Percentiles rank a stretch among this genome's conserved stretches.
phyloP scores from a whole-genome alignment of 2,329 filamentous ascomycete species.

The Fusarium albosuccineum region DNA sequence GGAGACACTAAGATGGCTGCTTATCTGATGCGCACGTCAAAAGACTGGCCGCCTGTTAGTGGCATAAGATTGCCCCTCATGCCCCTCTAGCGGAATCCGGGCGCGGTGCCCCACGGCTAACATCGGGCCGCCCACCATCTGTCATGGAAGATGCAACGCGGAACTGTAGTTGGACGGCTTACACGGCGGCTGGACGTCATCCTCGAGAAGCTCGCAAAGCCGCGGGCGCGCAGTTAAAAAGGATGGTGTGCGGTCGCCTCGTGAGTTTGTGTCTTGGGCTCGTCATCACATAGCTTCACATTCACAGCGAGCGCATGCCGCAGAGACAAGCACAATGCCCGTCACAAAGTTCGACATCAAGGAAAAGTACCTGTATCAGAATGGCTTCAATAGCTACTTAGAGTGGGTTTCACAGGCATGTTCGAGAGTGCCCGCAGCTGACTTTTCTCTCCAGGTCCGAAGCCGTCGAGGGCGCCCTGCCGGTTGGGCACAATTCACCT shows the following conservation, averaged over 20 bases:
- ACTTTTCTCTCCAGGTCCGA: conserved; percentile 69
- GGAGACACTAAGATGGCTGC: background rate
- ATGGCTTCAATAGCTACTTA: conserved; percentile 82
- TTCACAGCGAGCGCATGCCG: background rate
- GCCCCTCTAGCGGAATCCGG: conserved; percentile 39
- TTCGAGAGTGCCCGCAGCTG: background rate
- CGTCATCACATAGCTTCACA: conserved; percentile 9
- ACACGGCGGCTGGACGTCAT: conserved; percentile 42
- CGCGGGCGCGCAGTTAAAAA: conserved; percentile 39
- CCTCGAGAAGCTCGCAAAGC: conserved; percentile 29
- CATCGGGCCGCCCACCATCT: conserved; percentile 44
- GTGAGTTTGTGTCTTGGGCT: conserved; percentile 8
- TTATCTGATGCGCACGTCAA: background rate
- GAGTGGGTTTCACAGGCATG: conserved; percentile 67
- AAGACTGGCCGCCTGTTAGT: conserved; percentile 12
- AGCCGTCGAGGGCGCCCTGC: conserved; percentile 79
- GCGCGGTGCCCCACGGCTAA: conserved; percentile 44
- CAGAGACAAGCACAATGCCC: conserved; percentile 57
- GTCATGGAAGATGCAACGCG: conserved; percentile 35
- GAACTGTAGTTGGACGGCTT: conserved; percentile 43
- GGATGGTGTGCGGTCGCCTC: conserved; percentile 29
- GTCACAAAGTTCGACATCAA: conserved; percentile 61
- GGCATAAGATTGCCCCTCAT: conserved; percentile 5
- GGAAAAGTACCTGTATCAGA: conserved; percentile 79
- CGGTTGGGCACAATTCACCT: conserved; percentile 82